Evolutionary conservation across 2,329 filamentous ascomycete species (phyloP).

Genomic region (Scleromitrula shiraiana): DNA sequence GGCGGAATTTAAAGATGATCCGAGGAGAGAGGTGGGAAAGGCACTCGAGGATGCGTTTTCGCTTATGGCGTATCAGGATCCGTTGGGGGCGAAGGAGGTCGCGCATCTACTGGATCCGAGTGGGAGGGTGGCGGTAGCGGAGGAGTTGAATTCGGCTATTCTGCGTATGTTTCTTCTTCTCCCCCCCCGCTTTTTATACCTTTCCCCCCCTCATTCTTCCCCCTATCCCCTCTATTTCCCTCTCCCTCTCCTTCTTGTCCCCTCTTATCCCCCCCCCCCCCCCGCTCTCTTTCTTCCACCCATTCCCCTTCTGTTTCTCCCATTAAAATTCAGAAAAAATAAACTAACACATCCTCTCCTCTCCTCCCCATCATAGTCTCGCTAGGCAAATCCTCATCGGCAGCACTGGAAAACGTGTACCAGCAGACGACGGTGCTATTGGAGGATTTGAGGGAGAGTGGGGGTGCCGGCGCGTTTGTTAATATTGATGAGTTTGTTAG

Average conservation of each 20-base stretch:
- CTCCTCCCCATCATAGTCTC: slow-evolving; percentile 54
- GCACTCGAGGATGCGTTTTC: slow-evolving; percentile 80
- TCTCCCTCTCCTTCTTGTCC: neutral
- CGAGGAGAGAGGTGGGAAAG: slow-evolving; percentile 60
- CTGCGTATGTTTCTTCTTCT: slow-evolving; percentile 40
- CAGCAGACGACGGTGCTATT: slow-evolving; percentile 81
- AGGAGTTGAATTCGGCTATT: slow-evolving; percentile 91
- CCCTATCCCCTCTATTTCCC: neutral
- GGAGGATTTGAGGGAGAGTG: slow-evolving; percentile 71
- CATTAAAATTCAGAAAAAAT: too few relatives aligned
- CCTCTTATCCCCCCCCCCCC: too few relatives aligned
- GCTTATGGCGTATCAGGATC: slow-evolving; percentile 78
- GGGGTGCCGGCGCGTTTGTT: slow-evolving; percentile 75
- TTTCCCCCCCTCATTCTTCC: neutral
- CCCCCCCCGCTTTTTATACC: too few relatives aligned
- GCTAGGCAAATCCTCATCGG: slow-evolving; percentile 79
- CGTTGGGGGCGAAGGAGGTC: slow-evolving; percentile 64
- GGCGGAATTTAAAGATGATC: slow-evolving; percentile 67
- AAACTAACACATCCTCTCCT: neutral
- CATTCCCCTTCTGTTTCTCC: too few relatives aligned
- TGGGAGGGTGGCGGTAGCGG: slow-evolving; percentile 71
- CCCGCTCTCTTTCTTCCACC: neutral
- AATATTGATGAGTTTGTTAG: slow-evolving; percentile 46
- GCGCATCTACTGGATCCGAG: slow-evolving; percentile 69
- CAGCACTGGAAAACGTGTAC: slow-evolving; percentile 76